Percentiles rank a stretch among this genome's conserved stretches.
Conservation (phyloP, 805 yeast genomes). For the Candida schatavii region DNA sequence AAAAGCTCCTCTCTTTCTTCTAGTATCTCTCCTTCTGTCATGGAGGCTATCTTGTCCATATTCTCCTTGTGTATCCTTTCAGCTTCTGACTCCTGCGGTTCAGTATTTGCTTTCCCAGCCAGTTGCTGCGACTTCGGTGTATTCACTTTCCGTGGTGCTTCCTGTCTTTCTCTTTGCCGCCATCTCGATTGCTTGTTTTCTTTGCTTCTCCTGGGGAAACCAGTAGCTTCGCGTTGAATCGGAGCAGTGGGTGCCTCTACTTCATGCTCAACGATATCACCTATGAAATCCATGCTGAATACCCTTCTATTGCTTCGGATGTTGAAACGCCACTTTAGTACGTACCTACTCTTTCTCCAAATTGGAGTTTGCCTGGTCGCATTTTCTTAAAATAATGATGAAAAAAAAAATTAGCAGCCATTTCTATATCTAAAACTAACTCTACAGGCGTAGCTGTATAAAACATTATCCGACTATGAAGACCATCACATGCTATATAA, state of each 20-base stretch:
- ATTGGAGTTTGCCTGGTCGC: too few relatives aligned
- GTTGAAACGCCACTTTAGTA: too few relatives aligned
- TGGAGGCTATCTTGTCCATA: slow-evolving; percentile 52
- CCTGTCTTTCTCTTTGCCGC: slow-evolving; percentile 41
- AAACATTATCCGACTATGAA: too few relatives aligned
- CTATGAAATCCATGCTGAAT: slow-evolving; percentile 68
- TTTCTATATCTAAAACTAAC: too few relatives aligned
- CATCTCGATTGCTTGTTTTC: slow-evolving; percentile 43
- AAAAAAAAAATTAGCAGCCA: too few relatives aligned
- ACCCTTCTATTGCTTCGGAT: too few relatives aligned
- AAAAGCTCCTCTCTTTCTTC: slow-evolving; percentile 66
- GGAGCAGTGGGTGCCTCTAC: slow-evolving; percentile 34
- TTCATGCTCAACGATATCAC: slow-evolving; percentile 70
- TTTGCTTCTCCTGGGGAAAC: slow-evolving; percentile 34
- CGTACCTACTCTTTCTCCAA: too few relatives aligned
- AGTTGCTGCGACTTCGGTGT: slow-evolving; percentile 10
- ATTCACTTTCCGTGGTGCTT: slow-evolving; percentile 17
- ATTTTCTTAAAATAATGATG: too few relatives aligned
- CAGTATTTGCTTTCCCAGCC: slow-evolving; percentile 11
- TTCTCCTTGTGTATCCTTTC: slow-evolving; percentile 79
- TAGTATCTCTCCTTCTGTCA: slow-evolving; percentile 65
- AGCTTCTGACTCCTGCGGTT: slow-evolving; percentile 55
- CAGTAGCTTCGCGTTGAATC: slow-evolving; percentile 19
- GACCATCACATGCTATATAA: too few relatives aligned
- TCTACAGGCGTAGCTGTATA: too few relatives aligned